Evolutionary conservation across 1,284 basidiomycete genomes (phyloP).

Genomic region (Cutaneotrichosporon sp.): DNA sequence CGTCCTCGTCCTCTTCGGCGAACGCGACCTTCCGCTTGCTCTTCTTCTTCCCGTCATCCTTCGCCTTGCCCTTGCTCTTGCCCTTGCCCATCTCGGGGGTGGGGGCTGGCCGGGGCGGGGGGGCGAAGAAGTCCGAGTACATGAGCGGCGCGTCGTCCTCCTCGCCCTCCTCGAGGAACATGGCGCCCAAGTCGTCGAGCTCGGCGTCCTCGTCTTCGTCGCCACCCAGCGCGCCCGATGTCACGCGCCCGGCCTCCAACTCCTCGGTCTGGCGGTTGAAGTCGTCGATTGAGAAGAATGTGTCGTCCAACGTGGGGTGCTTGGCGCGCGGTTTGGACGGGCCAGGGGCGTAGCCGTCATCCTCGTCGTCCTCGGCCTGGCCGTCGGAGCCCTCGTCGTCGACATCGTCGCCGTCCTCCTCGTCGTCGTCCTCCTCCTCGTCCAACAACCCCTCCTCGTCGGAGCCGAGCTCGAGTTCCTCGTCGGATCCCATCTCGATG

Average conservation of each 20-base stretch:
- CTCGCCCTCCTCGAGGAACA: constrained; percentile 53
- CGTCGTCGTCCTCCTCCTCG: constrained; percentile 36
- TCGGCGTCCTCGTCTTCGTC: constrained; percentile 59
- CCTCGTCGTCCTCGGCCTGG: constrained; percentile 33
- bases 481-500: constrained; percentile 35
- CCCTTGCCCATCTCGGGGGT: constrained; percentile 29
- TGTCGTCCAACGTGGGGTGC: constrained; percentile 79
- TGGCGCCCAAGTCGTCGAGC: constrained; percentile 50
- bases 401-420: constrained; percentile 35
- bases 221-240: constrained; percentile 62
- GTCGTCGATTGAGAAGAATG: constrained; percentile 84
- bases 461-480: constrained; percentile 29
- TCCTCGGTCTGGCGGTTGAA: constrained; percentile 88
- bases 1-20: constrained; percentile 39
- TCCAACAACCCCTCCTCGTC: constrained; percentile 33
- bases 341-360: constrained; percentile 33
- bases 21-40: constrained; percentile 46
- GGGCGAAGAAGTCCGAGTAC: constrained; percentile 65
- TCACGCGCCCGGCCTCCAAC: constrained; percentile 68
- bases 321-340: constrained; percentile 43
- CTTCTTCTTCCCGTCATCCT: constrained; percentile 45
- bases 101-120: constrained; percentile 38
- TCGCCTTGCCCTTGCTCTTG: constrained; percentile 31
- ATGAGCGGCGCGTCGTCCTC: constrained; percentile 52
- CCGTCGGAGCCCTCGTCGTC: constrained; percentile 55